Base-by-base conservation (phyloP, 164 flowering plant species). In the Piper longum region DNA sequence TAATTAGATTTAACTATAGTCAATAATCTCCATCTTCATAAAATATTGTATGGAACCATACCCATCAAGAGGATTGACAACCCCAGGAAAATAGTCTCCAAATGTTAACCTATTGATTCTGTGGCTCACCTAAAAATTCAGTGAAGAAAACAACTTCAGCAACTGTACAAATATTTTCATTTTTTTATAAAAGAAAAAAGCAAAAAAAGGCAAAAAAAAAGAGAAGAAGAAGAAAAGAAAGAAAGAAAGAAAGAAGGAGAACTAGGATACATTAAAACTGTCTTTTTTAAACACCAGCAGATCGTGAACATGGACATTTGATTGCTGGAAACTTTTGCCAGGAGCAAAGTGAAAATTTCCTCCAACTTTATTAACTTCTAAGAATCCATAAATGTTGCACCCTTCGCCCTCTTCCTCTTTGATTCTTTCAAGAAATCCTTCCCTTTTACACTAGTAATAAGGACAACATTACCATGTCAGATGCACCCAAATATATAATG, bases 371-470 rank as follows among this genome's bases (percentile, higher is more conserved):
- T 82, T 87, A 44, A 87, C 86, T 76, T 85, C 88, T 68, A 87
- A 66, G 60, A 81, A 75, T 66, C 95, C 95, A 69, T 82, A 63
- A n/a, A 87, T 76, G 68, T 82, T 85, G 77, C 95, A 87, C 64
- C 95, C 95, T 83, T 87, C 95, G 62, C 95, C 95, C 9, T 77
- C 85, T 74, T 87, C 87, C 41, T 82, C 88, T 66, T 83, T 85
- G 55, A 87, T 63, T 66, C 71, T 79, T 68, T 87, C 81, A 40
- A 87, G 54, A 65, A 79, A 85, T 36, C 90, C 95, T 76, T 87
- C 95, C 62, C 95, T 69, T 70, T 82, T 79, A 77, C 95, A 87
- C 95, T 87, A 71, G 62, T 26, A 43, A 36, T 41, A 26, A 26
- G 16, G 12, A 11, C 3, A 26, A 57, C 12, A 4, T 1, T 7